Evolutionary conservation across 352 stramenopile genomes (phyloP), one percentile per base, ranked within the genome.

Genomic region (Thraustochytrium sp.): DNA sequence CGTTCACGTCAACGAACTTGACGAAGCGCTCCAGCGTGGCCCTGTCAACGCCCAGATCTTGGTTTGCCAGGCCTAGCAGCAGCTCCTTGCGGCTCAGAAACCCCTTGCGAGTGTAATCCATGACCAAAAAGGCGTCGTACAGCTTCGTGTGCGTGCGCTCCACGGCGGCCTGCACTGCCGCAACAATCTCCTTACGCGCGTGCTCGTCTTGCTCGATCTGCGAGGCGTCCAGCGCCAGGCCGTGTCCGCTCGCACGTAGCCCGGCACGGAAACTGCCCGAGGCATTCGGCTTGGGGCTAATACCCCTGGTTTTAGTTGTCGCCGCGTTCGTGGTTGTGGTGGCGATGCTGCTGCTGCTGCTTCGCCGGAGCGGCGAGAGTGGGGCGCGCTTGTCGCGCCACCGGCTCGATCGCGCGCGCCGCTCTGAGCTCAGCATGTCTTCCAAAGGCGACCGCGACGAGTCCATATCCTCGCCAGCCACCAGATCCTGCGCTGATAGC

Each of bases 51-150:
- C 31, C 44, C 23, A 64, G 46, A 21, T 37, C 31, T 4, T 75
- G 68, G 0, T 44, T 44, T 3, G 13, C 11, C 2, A 80, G 34
- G 5, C 68, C 68, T n/a, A 5, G 31, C 34, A 80, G 63, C 9
- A 80, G 49, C 68, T 80, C 68, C 13, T 37, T 21, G 37, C 68
- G 48, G 18, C 4, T 65, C 9, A 80, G 49, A 46, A 21, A 68
- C 0, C 68, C 68, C 42, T 65, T 64, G 18, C 16, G 5, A 9
- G 31, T 42, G 48, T 34, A 8, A 26, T 64, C 53, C 68, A 80
- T 80, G 26, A 80, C 34, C 21, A 65, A 8, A 64, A 80, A 77
- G 8, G 53, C 68, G 44, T 80, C 68, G 31, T 80, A 80, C 26
- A 80, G 68, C 34, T 72, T 61, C 9, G 9, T 48, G 68, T 80